These are phyloP conservation scores for Candolleomyces efflorescens DNA, from an alignment of 768 basidiomycete species.

Conservation along the genomic window DNA sequence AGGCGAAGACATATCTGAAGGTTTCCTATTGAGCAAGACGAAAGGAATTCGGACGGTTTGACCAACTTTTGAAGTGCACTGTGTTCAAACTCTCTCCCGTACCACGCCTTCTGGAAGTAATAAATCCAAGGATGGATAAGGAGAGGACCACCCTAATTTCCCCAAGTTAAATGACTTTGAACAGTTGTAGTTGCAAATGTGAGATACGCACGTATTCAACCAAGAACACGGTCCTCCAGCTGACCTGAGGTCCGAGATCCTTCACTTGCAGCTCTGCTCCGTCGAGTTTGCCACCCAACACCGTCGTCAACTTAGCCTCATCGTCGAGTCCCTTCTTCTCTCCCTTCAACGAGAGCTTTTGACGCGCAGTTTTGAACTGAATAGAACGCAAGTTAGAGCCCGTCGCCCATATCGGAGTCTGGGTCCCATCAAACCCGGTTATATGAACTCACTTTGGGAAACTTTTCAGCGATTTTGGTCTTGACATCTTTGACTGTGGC, in stretches of 20 bases:
- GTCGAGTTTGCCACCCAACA: constrained; percentile 45
- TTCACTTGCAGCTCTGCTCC: constrained; percentile 73
- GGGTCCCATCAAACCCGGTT: not conserved
- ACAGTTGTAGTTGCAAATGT: not conserved
- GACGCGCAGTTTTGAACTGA: constrained; percentile 70
- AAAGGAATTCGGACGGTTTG: not conserved
- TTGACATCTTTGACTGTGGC: constrained; percentile 72
- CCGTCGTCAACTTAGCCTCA: constrained; percentile 51
- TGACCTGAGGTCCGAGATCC: constrained; percentile 87
- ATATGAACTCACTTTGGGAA: constrained; percentile 29
- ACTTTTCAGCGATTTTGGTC: constrained; percentile 44
- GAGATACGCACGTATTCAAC: constrained; percentile 82
- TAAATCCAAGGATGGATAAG: constrained; percentile 86
- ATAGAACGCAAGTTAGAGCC: constrained; percentile 1
- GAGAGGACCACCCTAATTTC: constrained; percentile 74
- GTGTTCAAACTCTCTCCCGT: constrained; percentile 65
- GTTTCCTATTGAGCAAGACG: constrained; percentile 7
- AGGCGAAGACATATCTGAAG: constrained; percentile 55
- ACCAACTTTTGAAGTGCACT: constrained; percentile 73
- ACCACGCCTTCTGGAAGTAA: constrained; percentile 64
- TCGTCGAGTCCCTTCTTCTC: constrained; percentile 62
- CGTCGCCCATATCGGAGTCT: not conserved
- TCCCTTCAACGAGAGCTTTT: constrained; percentile 65
- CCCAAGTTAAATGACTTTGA: constrained; percentile 1
- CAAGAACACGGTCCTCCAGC: constrained; percentile 86